Base-by-base conservation (phyloP, 2,329 filamentous ascomycete genomes). In the Pseudopithomyces maydicus region DNA sequence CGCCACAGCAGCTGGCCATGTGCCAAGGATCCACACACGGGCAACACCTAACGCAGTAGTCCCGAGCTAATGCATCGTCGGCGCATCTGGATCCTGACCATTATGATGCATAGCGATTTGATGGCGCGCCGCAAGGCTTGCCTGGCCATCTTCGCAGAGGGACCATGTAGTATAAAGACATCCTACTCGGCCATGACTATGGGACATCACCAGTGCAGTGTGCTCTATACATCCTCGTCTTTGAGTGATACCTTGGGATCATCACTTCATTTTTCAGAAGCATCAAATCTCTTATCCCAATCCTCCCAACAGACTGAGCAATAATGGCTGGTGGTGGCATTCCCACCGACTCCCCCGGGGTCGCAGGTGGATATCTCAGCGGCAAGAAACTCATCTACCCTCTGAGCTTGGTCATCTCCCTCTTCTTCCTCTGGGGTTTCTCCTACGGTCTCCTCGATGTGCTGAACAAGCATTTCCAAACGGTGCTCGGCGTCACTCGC, bases 391-490 rank as follows among this genome's bases (percentile, higher is more conserved):
- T 54, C 44, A 54, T 50, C 47, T 41, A 38, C n/a, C 47, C 47
- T 6, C 23, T 50, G 47, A 50, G 47, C 47, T 50, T 50, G 36
- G 90, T 94, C 17, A 90, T 89, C 2, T 84, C 92, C 8, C 79
- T 96, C 0, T 95, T 96, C 75, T 86, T 96, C 62, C 79, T 96
- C 3, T 95, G 91, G 91, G 92, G 92, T 0, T 88, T 96, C 55
- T 91, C 91, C 0, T 96, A 96, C 65, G 92, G 92, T 1, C 81
- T 96, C 2, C 80, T 96, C 6, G 91, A 92, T 68, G 89, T 88
- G 0, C 82, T 96, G 22, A 95, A 95, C 71, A 82, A 82, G 36
- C 85, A 86, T 32, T 86, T 90, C 50, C 84, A 87, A 22, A 68
- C 72, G 2, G 82, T 90, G 2, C 81, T 86, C n/a, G 65, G 82